A percentile compares a stretch with the other conserved stretches of the same genome.
Conservation (phyloP, 2,329 filamentous ascomycete species). For the Penicillium brevicompactum region DNA sequence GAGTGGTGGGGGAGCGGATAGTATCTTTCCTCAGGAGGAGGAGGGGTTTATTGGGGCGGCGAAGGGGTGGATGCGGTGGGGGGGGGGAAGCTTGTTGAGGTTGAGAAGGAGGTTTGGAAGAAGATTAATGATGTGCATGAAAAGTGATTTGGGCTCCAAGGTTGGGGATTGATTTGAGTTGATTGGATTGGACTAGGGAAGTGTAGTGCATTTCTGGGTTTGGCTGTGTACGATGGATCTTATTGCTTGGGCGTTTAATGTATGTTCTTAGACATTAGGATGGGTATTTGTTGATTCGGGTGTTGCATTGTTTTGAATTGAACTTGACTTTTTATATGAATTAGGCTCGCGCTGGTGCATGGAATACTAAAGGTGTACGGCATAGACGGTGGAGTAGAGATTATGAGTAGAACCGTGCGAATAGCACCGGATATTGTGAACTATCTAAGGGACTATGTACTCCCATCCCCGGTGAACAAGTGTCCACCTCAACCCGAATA, state of each 20-base stretch:
- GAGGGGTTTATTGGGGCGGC: constrained; percentile 42
- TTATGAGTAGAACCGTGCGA: background rate
- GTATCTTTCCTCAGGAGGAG: constrained; percentile 28
- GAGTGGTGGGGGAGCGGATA: constrained; percentile 17
- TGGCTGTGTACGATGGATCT: too few relatives aligned
- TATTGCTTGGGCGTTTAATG: background rate
- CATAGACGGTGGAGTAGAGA: background rate
- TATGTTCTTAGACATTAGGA: background rate
- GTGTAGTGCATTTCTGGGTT: too few relatives aligned
- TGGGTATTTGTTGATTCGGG: background rate
- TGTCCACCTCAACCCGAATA: constrained; percentile 1
- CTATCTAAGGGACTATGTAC: constrained; percentile 8
- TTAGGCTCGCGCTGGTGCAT: too few relatives aligned
- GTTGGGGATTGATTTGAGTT: background rate
- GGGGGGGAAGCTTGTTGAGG: constrained; percentile 46
- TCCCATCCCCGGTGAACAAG: background rate
- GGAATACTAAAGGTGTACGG: too few relatives aligned
- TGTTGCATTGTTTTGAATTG: background rate
- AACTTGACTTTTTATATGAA: background rate
- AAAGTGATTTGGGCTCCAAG: constrained; percentile 3
- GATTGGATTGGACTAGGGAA: background rate
- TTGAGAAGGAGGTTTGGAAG: constrained; percentile 52
- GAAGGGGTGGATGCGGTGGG: constrained; percentile 45
- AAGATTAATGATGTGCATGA: constrained; percentile 45
- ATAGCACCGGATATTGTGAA: background rate